Conservation (phyloP, 2,329 filamentous ascomycete genomes). For the Talaromyces pinophilus region DNA sequence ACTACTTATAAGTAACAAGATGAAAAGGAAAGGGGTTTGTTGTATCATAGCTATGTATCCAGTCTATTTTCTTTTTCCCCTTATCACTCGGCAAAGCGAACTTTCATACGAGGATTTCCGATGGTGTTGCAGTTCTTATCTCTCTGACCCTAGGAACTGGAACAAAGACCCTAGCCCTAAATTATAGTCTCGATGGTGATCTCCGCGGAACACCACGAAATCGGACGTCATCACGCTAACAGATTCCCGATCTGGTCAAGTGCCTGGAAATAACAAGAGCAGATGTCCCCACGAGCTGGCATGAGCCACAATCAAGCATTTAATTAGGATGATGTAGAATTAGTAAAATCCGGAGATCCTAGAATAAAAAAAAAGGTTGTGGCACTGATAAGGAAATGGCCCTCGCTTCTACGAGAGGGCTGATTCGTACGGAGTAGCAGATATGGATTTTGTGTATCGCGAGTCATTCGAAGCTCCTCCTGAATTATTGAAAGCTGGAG, state of each 20-base stretch:
- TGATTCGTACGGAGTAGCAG: background rate
- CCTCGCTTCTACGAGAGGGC: background rate
- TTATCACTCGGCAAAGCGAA: background rate
- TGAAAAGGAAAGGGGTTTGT: background rate
- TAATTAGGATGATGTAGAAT: background rate
- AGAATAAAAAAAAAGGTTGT: background rate
- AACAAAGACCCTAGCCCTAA: background rate
- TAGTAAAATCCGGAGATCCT: background rate
- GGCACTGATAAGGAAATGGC: background rate
- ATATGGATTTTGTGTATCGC: background rate
- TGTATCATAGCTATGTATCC: background rate
- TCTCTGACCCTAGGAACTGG: background rate
- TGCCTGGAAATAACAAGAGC: background rate
- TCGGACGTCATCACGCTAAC: background rate
- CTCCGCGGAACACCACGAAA: constrained; percentile 11
- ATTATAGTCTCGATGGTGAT: constrained; percentile 1
- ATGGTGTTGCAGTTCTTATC: constrained; percentile 7
- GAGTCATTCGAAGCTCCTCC: background rate
- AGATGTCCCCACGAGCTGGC: background rate
- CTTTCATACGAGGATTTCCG: background rate
- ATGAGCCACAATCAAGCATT: constrained; percentile 11
- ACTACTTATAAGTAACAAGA: background rate
- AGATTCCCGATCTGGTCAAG: constrained; percentile 3
- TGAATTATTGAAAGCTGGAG: background rate
- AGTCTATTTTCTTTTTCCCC: constrained; percentile 12